These are phyloP conservation scores for Withania somnifera DNA, from an alignment of 305 asterid species.

Conservation along the genomic window DNA sequence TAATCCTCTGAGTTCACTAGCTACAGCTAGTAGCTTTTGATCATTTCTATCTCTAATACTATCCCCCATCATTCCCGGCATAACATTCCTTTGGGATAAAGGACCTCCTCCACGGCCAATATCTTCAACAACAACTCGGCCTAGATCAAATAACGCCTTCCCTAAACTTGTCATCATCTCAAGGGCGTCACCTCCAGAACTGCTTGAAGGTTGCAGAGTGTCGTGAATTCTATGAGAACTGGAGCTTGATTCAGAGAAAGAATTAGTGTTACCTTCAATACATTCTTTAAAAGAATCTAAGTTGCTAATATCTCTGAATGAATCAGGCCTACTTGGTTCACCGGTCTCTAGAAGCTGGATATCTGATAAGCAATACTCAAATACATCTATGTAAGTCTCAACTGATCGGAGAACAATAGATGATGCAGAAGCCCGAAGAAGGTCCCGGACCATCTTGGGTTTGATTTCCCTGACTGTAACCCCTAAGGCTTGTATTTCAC, in stretches of 20 bases:
- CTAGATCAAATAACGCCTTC: conserved; percentile 85
- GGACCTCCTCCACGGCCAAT: conserved; percentile 70
- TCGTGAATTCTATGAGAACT: conserved; percentile 28
- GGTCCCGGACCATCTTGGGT: conserved; percentile 94
- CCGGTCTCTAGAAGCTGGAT: conserved; percentile 40
- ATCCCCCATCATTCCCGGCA: conserved; percentile 29
- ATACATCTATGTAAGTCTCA: conserved; percentile 72
- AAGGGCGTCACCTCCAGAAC: conserved; percentile 87
- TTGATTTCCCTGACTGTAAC: conserved; percentile 70
- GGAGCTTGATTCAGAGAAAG: conserved; percentile 33
- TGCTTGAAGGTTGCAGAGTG: conserved; percentile 31
- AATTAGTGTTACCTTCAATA: conserved; percentile 22
- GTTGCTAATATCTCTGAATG: conserved; percentile 18
- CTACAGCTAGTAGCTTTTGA: conserved; percentile 34
- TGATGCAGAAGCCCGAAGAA: conserved; percentile 70
- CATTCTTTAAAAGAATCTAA: conserved; percentile 25
- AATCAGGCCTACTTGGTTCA: conserved; percentile 17
- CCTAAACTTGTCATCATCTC: conserved; percentile 90
- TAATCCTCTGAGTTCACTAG: conserved; percentile 70
- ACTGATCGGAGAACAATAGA: conserved; percentile 51
- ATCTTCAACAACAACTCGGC: conserved; percentile 95
- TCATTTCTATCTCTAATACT: conserved; percentile 32
- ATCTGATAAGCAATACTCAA: conserved; percentile 92
- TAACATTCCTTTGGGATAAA: conserved; percentile 38
- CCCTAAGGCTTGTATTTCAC: conserved; percentile 83